These are phyloP conservation scores for Mycocentrospora acerina DNA, from an alignment of 2,329 filamentous ascomycete genomes.

Conservation along the genomic window DNA sequence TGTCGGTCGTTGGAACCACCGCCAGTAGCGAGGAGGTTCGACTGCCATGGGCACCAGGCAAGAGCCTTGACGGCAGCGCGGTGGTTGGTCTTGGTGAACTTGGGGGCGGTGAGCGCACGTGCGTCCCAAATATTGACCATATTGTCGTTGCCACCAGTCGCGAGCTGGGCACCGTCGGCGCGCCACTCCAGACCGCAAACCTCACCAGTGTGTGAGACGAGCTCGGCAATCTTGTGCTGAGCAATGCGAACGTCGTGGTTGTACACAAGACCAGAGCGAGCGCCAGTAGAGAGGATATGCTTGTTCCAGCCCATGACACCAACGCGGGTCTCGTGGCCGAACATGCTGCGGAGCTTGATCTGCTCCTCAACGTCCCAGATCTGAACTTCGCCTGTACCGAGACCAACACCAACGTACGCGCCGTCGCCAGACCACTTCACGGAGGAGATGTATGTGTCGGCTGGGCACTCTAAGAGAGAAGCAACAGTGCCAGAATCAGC, in stretches of 20 bases:
- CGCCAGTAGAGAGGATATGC: slow-evolving; percentile 92
- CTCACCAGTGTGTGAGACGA: slow-evolving; percentile 95
- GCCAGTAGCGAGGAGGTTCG: slow-evolving; percentile 93
- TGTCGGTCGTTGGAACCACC: slow-evolving; percentile 95
- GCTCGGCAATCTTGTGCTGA: slow-evolving; percentile 96
- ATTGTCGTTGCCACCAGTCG: slow-evolving; percentile 98
- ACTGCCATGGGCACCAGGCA: slow-evolving; percentile 98
- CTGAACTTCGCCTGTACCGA: slow-evolving; percentile 94
- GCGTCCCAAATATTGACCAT: slow-evolving; percentile 99
- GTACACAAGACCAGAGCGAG: slow-evolving; percentile 90
- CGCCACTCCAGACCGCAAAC: slow-evolving; percentile 98
- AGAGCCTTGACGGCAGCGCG: slow-evolving; percentile 98
- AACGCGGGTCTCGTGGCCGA: slow-evolving; percentile 93
- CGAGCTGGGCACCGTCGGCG: slow-evolving; percentile 91
- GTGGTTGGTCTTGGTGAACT: slow-evolving; percentile 99
- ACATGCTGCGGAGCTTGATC: slow-evolving; percentile 96
- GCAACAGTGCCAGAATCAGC: slow-evolving; percentile 88
- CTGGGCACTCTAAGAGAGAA: slow-evolving; percentile 81
- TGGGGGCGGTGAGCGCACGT: slow-evolving; percentile 86
- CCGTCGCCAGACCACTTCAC: slow-evolving; percentile 99
- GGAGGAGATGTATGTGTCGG: slow-evolving; percentile 95
- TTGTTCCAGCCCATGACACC: slow-evolving; percentile 99
- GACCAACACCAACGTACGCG: slow-evolving; percentile 91
- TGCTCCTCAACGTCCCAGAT: slow-evolving; percentile 98
- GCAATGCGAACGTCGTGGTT: slow-evolving; percentile 98